Base-by-base conservation (phyloP, 2,329 filamentous ascomycete genomes). In the Monosporascus ibericus region DNA sequence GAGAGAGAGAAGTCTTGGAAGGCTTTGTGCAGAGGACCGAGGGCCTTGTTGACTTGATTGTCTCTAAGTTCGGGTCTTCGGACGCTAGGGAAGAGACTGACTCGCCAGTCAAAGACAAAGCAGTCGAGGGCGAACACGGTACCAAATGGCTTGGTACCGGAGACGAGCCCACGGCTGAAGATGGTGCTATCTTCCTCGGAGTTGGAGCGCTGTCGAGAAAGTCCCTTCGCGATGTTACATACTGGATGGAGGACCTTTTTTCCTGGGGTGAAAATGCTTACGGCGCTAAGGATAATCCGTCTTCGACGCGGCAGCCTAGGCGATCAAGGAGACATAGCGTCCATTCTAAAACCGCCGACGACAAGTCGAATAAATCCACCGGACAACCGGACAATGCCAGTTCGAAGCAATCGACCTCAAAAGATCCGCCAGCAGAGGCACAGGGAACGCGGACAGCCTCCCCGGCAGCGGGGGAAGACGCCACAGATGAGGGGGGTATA, bases 171-270 rank as follows among this genome's bases (percentile, higher is more conserved):
- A 76, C 78, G 2, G 79, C 86, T 8, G 82, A 88, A 52, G 92
- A 96, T 66, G 92, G 92, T 18, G 84, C 90, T 7, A 81, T 97
- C 36, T 97, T 97, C 63, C 80, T 92, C 6, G 92, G 92, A 0
- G 78, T 86, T 1, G 90, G 90, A 3, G 80, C 82, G 7, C 68
- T 97, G 44, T 86, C 87, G 14, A 79, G 84, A 50, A 78, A 78
- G 18, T 92, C 90, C 0, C 64, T 96, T 46, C 78, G 84, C 47
- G 84, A 87, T 61, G 67, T 96, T 25, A 86, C 87, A 1, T 81
- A 87, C 51, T 97, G 92, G 92, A 86, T 94, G 78, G 88, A 95
- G 68, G 87, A 89, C 63, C 78, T 96, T 2, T 95, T 94, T 68
- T 85, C 78, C 30, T 90, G 90, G 76, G 92, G 92, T 2, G 84